phyloP scores from a whole-genome alignment of 192 early-diverging fungal species.

The Geranomyces variabilis region DNA sequence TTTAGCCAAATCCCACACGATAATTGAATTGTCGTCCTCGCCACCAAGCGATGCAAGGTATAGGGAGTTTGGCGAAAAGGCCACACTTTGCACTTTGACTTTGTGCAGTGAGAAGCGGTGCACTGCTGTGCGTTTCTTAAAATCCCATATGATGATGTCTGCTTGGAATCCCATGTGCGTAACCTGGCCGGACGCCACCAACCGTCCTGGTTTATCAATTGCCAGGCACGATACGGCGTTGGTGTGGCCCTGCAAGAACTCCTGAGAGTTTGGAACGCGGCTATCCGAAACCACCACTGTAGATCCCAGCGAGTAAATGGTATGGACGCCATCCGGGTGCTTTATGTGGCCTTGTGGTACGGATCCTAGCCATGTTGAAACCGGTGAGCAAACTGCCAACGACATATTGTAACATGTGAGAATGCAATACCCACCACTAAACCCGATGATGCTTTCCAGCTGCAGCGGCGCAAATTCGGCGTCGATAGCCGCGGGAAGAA shows the following conservation, averaged over 20 bases:
- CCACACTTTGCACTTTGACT: constrained; percentile 61
- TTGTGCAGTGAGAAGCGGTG: constrained; percentile 57
- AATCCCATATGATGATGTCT: constrained; percentile 68
- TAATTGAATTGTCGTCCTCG: constrained; percentile 60
- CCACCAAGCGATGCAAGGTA: constrained; percentile 61
- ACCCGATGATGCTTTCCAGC: constrained; percentile 56
- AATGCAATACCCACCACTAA: constrained; percentile 42
- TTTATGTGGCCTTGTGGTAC: constrained; percentile 53
- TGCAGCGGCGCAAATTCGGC: constrained; percentile 47
- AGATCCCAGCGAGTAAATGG: constrained; percentile 59
- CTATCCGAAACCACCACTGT: constrained; percentile 55
- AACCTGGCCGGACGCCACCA: constrained; percentile 60
- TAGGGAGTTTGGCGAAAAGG: constrained; percentile 54
- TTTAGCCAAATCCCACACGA: constrained; percentile 58
- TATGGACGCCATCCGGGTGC: constrained; percentile 60
- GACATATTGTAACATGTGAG: not conserved
- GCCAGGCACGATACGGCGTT: constrained; percentile 59
- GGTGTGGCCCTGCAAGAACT: constrained; percentile 63
- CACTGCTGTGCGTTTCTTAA: constrained; percentile 43
- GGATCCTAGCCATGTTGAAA: constrained; percentile 33
- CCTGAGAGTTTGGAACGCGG: constrained; percentile 44
- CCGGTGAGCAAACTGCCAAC: not conserved
- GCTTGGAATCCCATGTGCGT: constrained; percentile 71
- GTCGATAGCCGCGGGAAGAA: constrained; percentile 10
- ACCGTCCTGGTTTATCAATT: constrained; percentile 48